Conservation (phyloP, 257 asterid genomes). For the Solanum habrochaites region DNA sequence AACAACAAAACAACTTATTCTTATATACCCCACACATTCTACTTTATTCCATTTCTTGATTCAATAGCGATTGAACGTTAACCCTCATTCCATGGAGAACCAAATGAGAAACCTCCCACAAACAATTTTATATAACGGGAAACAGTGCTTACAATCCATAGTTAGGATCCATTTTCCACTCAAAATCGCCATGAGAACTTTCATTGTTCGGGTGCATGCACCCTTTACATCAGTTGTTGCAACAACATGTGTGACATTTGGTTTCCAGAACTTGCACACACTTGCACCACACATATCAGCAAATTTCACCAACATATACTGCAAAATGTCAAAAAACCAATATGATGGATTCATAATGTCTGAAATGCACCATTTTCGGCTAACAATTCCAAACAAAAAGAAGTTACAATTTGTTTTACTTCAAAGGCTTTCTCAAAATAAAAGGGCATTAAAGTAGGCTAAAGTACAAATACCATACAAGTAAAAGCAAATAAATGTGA, state of each 20-base stretch:
- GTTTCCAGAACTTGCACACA: conserved; percentile 52
- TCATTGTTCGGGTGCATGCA: conserved; percentile 71
- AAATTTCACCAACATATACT: conserved; percentile 48
- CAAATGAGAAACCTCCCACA: not conserved
- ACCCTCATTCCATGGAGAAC: not conserved
- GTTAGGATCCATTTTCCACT: conserved; percentile 77
- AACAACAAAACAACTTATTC: not conserved
- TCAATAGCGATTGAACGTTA: not conserved
- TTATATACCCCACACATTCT: not conserved
- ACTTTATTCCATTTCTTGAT: not conserved
- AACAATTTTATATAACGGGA: not conserved
- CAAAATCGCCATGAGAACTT: conserved; percentile 84
- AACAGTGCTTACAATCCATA: conserved; percentile 56
- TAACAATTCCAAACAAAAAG: not conserved
- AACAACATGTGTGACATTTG: conserved; percentile 75
- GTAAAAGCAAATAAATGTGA: not conserved
- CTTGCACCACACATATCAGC: conserved; percentile 56
- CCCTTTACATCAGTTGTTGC: conserved; percentile 75
- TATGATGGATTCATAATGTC: not conserved
- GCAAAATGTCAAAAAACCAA: conserved; percentile 9
- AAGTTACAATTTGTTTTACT: not conserved
- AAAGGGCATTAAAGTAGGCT: not conserved
- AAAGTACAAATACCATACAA: not conserved
- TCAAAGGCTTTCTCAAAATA: not conserved
- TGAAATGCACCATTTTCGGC: not conserved